Conservation (phyloP, 768 basidiomycete species). For the Coprinopsis marcescibilis region DNA sequence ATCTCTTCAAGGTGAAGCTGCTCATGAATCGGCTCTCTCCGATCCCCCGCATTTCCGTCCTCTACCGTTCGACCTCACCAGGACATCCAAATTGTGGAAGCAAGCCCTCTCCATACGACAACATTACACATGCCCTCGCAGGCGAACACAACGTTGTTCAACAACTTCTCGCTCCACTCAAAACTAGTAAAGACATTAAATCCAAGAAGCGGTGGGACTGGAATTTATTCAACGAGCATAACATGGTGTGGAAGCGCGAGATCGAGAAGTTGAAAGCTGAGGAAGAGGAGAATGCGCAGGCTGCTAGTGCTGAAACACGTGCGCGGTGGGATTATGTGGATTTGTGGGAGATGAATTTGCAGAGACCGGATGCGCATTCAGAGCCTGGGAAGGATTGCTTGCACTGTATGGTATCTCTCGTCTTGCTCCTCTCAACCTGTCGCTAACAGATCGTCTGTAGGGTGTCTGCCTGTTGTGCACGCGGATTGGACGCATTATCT, state of each 20-base stretch:
- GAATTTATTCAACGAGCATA: conserved; percentile 14
- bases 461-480: not conserved
- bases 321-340: too few relatives aligned
- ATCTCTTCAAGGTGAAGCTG: not conserved
- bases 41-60: conserved; percentile 6
- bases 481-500: not conserved
- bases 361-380: not conserved
- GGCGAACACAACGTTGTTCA: not conserved
- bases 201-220: conserved; percentile 13
- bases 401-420: not conserved
- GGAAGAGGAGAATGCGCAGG: too few relatives aligned
- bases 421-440: not conserved
- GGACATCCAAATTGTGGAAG: conserved; percentile 12
- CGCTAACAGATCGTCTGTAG: not conserved
- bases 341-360: not conserved
- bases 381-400: not conserved
- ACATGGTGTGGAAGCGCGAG: conserved; percentile 12
- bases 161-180: not conserved
- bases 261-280: conserved; percentile 11
- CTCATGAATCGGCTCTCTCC: not conserved
- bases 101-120: conserved; percentile 2
- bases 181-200: not conserved
- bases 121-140: not conserved
- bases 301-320: too few relatives aligned
- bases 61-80: conserved; percentile 11